phyloP scores from a whole-genome alignment of 208 protist genomes.

The Trypanosomatidae sp. region DNA sequence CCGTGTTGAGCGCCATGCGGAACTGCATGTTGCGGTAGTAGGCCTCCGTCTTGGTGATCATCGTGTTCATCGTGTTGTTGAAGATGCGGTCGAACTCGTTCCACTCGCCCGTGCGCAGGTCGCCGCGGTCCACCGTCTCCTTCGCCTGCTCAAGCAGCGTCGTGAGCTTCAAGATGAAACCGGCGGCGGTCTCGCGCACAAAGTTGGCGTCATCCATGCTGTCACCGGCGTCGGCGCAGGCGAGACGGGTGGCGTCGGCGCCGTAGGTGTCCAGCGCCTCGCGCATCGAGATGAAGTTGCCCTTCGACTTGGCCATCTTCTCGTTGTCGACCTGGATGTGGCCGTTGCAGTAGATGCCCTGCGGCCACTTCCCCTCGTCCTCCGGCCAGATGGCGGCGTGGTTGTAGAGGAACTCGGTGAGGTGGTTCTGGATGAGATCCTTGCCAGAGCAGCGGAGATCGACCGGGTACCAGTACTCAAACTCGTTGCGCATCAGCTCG shows the following conservation, averaged over 20 bases:
- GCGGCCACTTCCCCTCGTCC: constrained; percentile 82
- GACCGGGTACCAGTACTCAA: constrained; percentile 99
- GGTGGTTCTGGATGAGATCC: constrained; percentile 99
- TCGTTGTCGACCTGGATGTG: constrained; percentile 98
- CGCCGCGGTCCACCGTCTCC: constrained; percentile 39
- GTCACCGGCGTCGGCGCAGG: constrained; percentile 99
- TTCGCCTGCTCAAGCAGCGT: constrained; percentile 95
- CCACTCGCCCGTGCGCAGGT: constrained; percentile 59
- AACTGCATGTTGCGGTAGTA: constrained; percentile 95
- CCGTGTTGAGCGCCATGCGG: constrained; percentile 94
- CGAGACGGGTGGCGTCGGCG: constrained; percentile 95
- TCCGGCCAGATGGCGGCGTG: constrained; percentile 98
- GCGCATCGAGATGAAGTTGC: constrained; percentile 99
- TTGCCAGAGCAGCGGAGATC: constrained; percentile 99
- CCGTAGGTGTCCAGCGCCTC: constrained; percentile 86
- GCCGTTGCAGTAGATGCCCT: constrained; percentile 98
- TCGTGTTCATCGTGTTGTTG: constrained; percentile 90
- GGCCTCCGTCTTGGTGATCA: constrained; percentile 84
- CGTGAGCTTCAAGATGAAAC: constrained; percentile 96
- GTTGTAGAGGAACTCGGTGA: constrained; percentile 99
- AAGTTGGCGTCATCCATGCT: constrained; percentile 99
- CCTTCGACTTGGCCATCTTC: constrained; percentile 99
- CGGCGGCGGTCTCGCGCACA: constrained; percentile 91
- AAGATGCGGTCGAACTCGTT: constrained; percentile 95
- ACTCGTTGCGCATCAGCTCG: constrained; percentile 95